Evolutionary conservation across 2,329 filamentous ascomycete species (phyloP).

Genomic region (Aspergillus brasiliensis): DNA sequence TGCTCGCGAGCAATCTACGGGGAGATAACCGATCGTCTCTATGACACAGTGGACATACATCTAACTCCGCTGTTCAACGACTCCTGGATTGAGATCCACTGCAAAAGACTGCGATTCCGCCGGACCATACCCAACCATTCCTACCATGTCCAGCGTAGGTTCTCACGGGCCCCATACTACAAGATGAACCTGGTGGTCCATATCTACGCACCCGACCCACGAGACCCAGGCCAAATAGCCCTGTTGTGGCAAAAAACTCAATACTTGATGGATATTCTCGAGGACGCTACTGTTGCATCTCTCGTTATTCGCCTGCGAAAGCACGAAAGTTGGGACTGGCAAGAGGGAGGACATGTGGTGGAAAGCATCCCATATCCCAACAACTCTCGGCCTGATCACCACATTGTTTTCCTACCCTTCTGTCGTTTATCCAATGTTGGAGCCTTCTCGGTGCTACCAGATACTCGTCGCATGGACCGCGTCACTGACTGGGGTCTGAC

Average conservation of each 20-base stretch:
- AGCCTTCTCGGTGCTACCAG: neutral
- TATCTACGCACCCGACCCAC: neutral
- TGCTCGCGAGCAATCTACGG: neutral
- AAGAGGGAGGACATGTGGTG: neutral
- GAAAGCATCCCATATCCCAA: constrained; percentile 4
- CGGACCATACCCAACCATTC: neutral
- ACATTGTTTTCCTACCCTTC: constrained; percentile 2
- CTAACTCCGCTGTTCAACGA: neutral
- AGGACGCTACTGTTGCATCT: neutral
- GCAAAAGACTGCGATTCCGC: neutral
- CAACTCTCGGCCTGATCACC: neutral
- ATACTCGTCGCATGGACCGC: neutral
- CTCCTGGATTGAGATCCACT: neutral
- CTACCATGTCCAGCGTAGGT: neutral
- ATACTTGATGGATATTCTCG: neutral
- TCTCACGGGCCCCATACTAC: neutral
- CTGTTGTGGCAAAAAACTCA: neutral
- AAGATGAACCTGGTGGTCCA: neutral
- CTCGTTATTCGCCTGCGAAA: neutral
- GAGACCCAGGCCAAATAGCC: neutral
- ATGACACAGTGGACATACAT: neutral
- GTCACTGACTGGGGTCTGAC: neutral
- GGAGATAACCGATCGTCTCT: neutral
- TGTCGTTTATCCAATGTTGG: neutral
- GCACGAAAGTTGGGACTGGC: neutral